Evolutionary conservation across 179 eudicot species (phyloP).

Genomic region (Gypsophila paniculata): DNA sequence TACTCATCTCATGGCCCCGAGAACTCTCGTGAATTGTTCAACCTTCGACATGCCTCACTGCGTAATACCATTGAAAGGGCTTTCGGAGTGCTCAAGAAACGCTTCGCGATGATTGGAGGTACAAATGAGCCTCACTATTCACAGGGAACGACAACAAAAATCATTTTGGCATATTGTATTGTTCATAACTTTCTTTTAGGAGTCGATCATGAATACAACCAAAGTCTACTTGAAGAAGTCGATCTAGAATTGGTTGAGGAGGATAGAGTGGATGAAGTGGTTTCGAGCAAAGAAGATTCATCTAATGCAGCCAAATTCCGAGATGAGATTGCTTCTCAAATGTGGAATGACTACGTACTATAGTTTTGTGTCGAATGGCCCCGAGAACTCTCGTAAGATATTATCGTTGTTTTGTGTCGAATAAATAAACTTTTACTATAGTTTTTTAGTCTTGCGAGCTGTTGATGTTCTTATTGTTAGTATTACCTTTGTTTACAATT

Average conservation of each 20-base stretch:
- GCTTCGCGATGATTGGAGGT: neutral
- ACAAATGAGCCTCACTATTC: no score
- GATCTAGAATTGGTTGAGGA: no score
- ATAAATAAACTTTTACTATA: no score
- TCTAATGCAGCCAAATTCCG: neutral
- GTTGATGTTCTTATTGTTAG: no score
- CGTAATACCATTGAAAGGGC: conserved; percentile 1
- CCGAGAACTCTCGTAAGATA: no score
- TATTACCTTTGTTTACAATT: no score
- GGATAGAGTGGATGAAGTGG: neutral
- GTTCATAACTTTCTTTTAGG: conserved; percentile 16
- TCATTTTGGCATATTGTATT: conserved; percentile 5
- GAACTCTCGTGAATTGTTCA: neutral
- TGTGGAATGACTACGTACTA: neutral
- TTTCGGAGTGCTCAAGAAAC: conserved; percentile 9
- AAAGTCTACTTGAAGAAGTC: neutral
- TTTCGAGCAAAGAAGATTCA: conserved; percentile 10
- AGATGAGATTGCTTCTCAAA: conserved; percentile 5
- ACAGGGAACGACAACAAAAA: neutral
- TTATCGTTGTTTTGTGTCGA: no score
- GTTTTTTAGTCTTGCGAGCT: no score
- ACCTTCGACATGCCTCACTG: neutral
- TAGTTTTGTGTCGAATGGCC: no score
- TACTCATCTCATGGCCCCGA: neutral
- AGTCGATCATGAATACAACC: neutral